Evolutionary conservation across 805 yeast genomes (phyloP).

Genomic region (Saccharomycopsis sp.): DNA sequence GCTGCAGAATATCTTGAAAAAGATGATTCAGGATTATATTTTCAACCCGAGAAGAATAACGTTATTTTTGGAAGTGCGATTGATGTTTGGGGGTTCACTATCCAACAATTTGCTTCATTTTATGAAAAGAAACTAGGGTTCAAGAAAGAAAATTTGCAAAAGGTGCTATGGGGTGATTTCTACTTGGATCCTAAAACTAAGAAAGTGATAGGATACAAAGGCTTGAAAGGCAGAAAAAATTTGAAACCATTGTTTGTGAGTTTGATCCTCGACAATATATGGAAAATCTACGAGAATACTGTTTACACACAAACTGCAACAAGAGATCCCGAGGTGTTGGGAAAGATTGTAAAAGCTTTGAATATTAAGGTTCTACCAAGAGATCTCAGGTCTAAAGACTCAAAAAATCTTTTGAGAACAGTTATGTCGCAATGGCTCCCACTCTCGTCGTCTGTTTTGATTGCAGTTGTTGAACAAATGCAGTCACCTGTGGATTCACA

Average conservation of each 20-base stretch:
- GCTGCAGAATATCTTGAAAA: constrained; percentile 47
- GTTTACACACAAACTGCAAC: constrained; percentile 34
- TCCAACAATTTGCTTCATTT: constrained; percentile 80
- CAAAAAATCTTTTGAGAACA: constrained; percentile 48
- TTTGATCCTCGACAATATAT: constrained; percentile 77
- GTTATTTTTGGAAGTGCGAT: constrained; percentile 86
- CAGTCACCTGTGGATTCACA: constrained; percentile 84
- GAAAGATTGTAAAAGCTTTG: constrained; percentile 64
- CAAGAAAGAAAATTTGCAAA: constrained; percentile 65
- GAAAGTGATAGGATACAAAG: constrained; percentile 61
- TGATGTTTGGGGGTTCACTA: constrained; percentile 97
- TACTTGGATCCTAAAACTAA: constrained; percentile 85
- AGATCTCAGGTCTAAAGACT: constrained; percentile 73
- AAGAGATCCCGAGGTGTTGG: constrained; percentile 60
- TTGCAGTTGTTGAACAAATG: constrained; percentile 74
- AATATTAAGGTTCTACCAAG: constrained; percentile 62
- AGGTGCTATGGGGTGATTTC: constrained; percentile 94
- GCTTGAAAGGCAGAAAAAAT: constrained; percentile 45
- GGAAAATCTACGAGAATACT: constrained; percentile 80
- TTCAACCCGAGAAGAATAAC: constrained; percentile 79
- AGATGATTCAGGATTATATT: constrained; percentile 76
- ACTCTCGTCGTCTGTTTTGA: constrained; percentile 71
- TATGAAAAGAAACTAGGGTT: constrained; percentile 81
- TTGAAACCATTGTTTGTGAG: constrained; percentile 81
- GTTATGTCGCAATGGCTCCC: constrained; percentile 94